phyloP scores from a whole-genome alignment of 176 grass and related monocot genomes.

The Lolium multiflorum region DNA sequence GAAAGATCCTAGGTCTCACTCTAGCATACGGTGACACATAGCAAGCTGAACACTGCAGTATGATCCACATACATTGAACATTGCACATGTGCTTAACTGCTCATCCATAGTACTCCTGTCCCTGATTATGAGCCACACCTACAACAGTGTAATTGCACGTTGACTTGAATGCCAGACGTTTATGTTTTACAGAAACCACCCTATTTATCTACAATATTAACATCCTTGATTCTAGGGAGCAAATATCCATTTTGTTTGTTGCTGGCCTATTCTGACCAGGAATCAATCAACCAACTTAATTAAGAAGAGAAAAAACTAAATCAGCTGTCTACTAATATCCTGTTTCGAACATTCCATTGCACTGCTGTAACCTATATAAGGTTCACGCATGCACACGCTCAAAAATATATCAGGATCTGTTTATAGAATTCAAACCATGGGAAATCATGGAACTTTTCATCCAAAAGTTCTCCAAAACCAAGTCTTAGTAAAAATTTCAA shows the following conservation, averaged over 20 bases:
- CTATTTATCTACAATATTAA: neutral
- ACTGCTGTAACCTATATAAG: neutral
- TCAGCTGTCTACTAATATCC: neutral
- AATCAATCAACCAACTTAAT: neutral
- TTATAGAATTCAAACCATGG: neutral
- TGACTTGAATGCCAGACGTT: neutral
- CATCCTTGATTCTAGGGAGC: neutral
- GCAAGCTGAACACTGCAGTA: neutral
- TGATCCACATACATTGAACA: neutral
- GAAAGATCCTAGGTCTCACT: neutral
- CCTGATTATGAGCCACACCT: neutral
- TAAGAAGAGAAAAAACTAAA: too few relatives aligned
- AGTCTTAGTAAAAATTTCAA: neutral
- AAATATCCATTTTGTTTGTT: neutral
- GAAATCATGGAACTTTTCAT: neutral
- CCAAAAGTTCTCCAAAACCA: neutral
- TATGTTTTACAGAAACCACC: neutral
- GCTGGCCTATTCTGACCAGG: neutral
- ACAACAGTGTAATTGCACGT: neutral
- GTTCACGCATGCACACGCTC: neutral
- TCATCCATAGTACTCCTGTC: neutral
- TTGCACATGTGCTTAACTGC: constrained; percentile 25
- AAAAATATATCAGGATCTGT: neutral
- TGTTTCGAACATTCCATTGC: neutral
- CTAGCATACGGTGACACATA: neutral